Conservation (phyloP, 148 eudicot genomes). For the Heliosperma pusillum region DNA sequence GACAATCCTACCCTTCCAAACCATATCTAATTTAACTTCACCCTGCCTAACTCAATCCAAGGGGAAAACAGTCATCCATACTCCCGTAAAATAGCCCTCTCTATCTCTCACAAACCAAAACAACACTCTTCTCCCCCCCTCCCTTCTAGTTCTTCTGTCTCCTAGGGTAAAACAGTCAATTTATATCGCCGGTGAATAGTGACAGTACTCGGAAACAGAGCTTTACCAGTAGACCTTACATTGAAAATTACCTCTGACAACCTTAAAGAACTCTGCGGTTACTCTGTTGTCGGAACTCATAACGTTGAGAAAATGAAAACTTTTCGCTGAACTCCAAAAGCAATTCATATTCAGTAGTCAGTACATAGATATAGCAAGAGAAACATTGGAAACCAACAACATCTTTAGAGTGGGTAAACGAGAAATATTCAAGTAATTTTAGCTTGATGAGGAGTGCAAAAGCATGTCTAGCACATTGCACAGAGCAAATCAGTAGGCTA, state of each 20-base stretch:
- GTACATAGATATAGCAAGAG: background rate
- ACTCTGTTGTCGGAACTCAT: slow-evolving; percentile 22
- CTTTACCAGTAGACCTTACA: slow-evolving; percentile 46
- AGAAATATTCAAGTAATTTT: slow-evolving; percentile 4
- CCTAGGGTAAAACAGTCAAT: background rate
- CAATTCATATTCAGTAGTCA: background rate
- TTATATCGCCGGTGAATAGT: slow-evolving; percentile 44
- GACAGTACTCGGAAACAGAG: slow-evolving; percentile 52
- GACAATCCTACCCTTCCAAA: slow-evolving; percentile 6
- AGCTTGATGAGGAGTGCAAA: slow-evolving; percentile 20
- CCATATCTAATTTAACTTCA: background rate
- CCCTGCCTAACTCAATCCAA: background rate
- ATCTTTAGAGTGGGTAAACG: background rate
- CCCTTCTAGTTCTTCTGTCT: slow-evolving; percentile 1
- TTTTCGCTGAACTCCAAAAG: background rate
- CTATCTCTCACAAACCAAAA: background rate
- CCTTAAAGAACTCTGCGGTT: slow-evolving; percentile 34
- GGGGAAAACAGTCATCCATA: slow-evolving; percentile 18
- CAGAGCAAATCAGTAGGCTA: slow-evolving; percentile 16
- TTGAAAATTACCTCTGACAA: slow-evolving; percentile 31
- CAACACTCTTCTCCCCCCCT: background rate
- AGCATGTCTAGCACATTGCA: slow-evolving; percentile 18
- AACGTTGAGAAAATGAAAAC: background rate
- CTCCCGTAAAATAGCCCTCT: slow-evolving; percentile 21
- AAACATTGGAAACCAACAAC: background rate